These are phyloP conservation scores for Pseudopithomyces chartarum DNA, from an alignment of 2,329 filamentous ascomycete genomes.

Conservation along the genomic window DNA sequence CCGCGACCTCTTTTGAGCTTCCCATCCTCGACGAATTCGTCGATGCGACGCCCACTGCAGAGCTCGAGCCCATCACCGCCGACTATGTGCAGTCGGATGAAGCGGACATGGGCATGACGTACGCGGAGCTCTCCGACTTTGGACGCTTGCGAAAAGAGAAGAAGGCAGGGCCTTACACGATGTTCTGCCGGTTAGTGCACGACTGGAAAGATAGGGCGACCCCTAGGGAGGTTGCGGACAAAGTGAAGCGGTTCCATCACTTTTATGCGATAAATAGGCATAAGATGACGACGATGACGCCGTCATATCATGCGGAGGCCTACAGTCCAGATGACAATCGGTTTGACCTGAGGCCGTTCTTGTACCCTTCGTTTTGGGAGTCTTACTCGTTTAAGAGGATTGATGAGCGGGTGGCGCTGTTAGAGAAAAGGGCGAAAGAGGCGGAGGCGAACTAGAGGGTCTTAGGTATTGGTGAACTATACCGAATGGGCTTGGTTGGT, in stretches of 20 bases:
- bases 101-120: conserved; percentile 55
- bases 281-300: conserved; percentile 54
- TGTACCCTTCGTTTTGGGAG: conserved; percentile 50
- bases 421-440: conserved; percentile 28
- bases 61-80: conserved; percentile 67
- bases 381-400: conserved; percentile 46
- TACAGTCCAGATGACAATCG: conserved; percentile 64
- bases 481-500: too few relatives aligned
- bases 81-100: conserved; percentile 65
- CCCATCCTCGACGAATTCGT: conserved; percentile 71
- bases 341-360: conserved; percentile 53
- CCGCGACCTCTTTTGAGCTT: conserved; percentile 58
- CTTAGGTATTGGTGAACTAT: too few relatives aligned
- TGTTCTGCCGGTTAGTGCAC: conserved; percentile 59
- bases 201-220: conserved; percentile 51
- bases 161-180: conserved; percentile 60
- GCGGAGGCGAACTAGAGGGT: neutral
- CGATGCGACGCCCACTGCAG: conserved; percentile 51
- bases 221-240: conserved; percentile 53
- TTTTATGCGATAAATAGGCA: conserved; percentile 66
- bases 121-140: conserved; percentile 60
- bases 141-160: conserved; percentile 60
- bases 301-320: conserved; percentile 44
- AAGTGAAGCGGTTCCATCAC: conserved; percentile 51
- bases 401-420: conserved; percentile 37